Conservation (phyloP, 2,329 filamentous ascomycete genomes). For the Eutypa lata region DNA sequence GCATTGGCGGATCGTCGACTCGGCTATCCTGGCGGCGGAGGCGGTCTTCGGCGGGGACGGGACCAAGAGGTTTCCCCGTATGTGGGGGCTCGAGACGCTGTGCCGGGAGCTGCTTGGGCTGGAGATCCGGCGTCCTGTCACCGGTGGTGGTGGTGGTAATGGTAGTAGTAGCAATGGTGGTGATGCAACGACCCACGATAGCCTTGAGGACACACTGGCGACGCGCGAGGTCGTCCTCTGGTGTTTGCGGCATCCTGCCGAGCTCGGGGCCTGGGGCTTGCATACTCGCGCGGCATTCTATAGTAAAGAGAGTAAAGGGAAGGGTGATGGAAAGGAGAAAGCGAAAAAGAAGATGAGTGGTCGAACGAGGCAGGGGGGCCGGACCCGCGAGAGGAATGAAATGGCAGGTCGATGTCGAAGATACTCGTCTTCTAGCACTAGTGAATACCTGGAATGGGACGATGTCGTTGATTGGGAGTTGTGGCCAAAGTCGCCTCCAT, state of each 20-base stretch:
- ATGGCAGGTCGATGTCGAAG: too few relatives aligned
- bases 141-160: conserved; percentile 16
- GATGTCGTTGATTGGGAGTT: conserved; percentile 7
- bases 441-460: conserved; percentile 3
- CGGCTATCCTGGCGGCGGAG: conserved; percentile 35
- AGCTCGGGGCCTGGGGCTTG: conserved; percentile 31
- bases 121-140: conserved; percentile 23
- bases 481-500: conserved; percentile 8
- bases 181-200: conserved; percentile 33
- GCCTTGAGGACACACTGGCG: conserved; percentile 43
- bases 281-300: background rate
- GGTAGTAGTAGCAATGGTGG: conserved; percentile 10
- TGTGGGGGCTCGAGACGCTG: conserved; percentile 32
- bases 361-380: too few relatives aligned
- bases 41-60: conserved; percentile 15
- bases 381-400: too few relatives aligned
- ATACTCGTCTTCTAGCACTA: too few relatives aligned
- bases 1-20: conserved; percentile 34
- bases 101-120: conserved; percentile 30
- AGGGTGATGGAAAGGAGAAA: background rate
- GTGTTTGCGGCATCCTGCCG: conserved; percentile 33
- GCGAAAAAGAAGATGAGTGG: too few relatives aligned
- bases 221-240: conserved; percentile 42
- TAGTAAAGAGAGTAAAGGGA: background rate
- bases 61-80: background rate